Base-by-base conservation (phyloP, 192 early-diverging fungal species). In the Coemansia sp. region DNA sequence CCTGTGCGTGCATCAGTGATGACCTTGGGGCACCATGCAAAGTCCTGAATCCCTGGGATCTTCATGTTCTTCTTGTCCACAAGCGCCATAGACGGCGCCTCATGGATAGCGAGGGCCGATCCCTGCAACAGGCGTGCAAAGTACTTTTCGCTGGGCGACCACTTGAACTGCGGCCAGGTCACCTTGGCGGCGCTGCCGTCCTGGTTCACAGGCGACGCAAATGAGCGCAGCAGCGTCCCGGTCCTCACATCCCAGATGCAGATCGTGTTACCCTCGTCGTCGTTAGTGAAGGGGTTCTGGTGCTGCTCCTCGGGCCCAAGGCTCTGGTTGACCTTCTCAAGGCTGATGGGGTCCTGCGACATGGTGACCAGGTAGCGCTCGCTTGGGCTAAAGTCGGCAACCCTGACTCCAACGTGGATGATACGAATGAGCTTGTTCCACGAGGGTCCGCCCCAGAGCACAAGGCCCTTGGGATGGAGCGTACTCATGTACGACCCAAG, bases 51-150 rank as follows among this genome's bases (percentile, higher is more conserved):
- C 34, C 87, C 89, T 0, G 85, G 75, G 71, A 93, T 86, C 83
- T 95, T 95, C 74, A 96, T 86, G 67, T 85, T 88, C 88, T 97
- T 99, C 83, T 93, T 95, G 74, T 92, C 94, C 61, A 98, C 72
- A 50, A 98, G 82, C 56, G 88, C 90, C 97, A 98, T 98, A 33
- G 85, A 80, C 46, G 94, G 91, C n/a, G 93, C 89, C 83, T 98
- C 92, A 73, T 99, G 98, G 36, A 99, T 88, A 20, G 87, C 86
- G 36, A 99, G 86, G 67, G 88, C 82, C 40, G 84, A 72, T 13
- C 87, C 91, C 43, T 88, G 89, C 5, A 87, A 84, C 70, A 93
- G 85, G 46, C 94, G 87, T 33, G 95, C 96, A 84, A 99, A 87
- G 88, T 97, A 97, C 72, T 90, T 91, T 62, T 95, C 95, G 80